A percentile compares a stretch with the other conserved stretches of the same genome.
Conservation (phyloP, 495 filamentous ascomycete genomes). For the Arthonia radiata region DNA sequence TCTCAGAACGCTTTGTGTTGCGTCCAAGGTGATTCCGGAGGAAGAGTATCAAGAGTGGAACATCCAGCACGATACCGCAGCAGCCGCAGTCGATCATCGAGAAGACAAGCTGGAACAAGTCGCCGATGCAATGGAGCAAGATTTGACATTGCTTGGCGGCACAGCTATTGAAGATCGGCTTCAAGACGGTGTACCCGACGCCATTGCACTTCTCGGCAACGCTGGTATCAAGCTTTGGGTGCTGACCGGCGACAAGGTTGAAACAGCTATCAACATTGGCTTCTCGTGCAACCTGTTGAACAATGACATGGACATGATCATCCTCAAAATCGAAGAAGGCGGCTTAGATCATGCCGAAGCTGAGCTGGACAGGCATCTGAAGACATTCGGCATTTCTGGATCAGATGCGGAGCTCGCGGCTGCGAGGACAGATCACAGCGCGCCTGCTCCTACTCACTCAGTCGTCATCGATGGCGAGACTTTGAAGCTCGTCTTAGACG, state of each 20-base stretch:
- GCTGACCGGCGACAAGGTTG: constrained; percentile 93
- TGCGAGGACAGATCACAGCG: constrained; percentile 57
- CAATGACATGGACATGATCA: constrained; percentile 93
- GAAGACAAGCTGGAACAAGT: constrained; percentile 88
- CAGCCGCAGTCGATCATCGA: constrained; percentile 57
- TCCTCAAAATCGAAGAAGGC: constrained; percentile 64
- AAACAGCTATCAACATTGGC: constrained; percentile 98
- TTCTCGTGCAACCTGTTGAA: constrained; percentile 96
- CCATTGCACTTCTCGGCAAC: constrained; percentile 73
- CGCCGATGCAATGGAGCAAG: constrained; percentile 71
- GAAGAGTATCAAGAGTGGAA: constrained; percentile 73
- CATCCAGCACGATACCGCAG: constrained; percentile 65
- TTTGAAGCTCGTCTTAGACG: constrained; percentile 67
- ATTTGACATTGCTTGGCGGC: constrained; percentile 72
- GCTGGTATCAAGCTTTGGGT: constrained; percentile 99
- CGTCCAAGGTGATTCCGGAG: constrained; percentile 60
- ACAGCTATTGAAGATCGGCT: constrained; percentile 96
- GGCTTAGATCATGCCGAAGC: constrained; percentile 34
- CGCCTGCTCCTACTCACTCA: constrained; percentile 76
- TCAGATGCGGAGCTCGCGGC: constrained; percentile 63
- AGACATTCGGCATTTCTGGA: constrained; percentile 54
- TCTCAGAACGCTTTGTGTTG: constrained; percentile 82
- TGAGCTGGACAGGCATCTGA: constrained; percentile 49
- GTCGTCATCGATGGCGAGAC: constrained; percentile 93
- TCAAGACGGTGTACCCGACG: constrained; percentile 92